These are phyloP conservation scores for Exophiala oligosperma DNA, from an alignment of 2,329 filamentous ascomycete genomes.

Conservation along the genomic window DNA sequence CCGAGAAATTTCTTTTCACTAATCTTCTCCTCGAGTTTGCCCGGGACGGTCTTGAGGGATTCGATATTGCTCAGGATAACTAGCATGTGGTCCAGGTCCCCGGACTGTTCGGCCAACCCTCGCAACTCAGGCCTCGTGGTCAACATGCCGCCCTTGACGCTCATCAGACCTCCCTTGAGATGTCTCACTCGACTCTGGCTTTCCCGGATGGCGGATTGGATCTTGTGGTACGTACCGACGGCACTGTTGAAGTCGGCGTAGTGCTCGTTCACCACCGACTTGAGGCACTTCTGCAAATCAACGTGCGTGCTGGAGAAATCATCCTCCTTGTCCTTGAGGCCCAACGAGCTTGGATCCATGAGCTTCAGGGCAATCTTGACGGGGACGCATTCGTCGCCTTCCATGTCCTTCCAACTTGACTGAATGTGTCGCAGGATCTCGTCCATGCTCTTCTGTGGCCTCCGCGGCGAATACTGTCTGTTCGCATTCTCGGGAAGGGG, in stretches of 20 bases:
- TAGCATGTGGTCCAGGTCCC: constrained; percentile 86
- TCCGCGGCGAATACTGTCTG: constrained; percentile 21
- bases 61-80: constrained; percentile 82
- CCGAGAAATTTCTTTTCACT: constrained; percentile 94
- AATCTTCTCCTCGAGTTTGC: constrained; percentile 89
- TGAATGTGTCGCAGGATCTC: constrained; percentile 61
- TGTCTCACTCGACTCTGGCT: constrained; percentile 83
- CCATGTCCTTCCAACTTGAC: constrained; percentile 89
- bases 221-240: constrained; percentile 98
- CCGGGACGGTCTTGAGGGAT: constrained; percentile 82
- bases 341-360: constrained; percentile 90
- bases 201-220: constrained; percentile 85
- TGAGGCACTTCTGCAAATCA: constrained; percentile 88
- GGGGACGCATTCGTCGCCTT: constrained; percentile 81
- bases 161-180: constrained; percentile 78
- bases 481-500: constrained; percentile 18
- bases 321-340: constrained; percentile 81
- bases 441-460: constrained; percentile 28
- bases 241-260: constrained; percentile 99
- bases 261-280: constrained; percentile 95
- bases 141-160: constrained; percentile 78
- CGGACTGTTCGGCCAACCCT: constrained; percentile 81
- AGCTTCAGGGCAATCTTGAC: constrained; percentile 94
- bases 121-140: constrained; percentile 87
- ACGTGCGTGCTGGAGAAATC: constrained; percentile 81